phyloP scores from a whole-genome alignment of 148 eudicot genomes.

The Diospyros lotus region DNA sequence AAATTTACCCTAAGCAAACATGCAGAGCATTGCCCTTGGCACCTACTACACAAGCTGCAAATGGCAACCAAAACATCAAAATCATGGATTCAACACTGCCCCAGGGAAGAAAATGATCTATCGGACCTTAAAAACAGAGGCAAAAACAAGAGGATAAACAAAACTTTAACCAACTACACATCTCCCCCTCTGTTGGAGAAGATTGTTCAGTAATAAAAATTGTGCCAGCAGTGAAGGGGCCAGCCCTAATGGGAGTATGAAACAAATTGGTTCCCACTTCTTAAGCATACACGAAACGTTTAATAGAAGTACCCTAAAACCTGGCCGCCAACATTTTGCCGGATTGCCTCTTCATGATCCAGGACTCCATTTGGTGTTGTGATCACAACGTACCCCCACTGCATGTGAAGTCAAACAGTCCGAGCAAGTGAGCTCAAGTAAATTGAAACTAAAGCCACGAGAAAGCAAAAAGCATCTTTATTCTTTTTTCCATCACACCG shows the following conservation, averaged over 20 bases:
- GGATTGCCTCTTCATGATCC: constrained; percentile 91
- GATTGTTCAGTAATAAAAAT: no score
- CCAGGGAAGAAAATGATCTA: no score
- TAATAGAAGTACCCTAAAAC: constrained; percentile 85
- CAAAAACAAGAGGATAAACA: not conserved
- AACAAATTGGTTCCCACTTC: not conserved
- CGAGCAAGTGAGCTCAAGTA: not conserved
- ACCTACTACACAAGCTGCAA: no score
- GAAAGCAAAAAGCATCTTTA: not conserved
- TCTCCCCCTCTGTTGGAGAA: no score
- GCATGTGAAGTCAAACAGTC: constrained; percentile 20
- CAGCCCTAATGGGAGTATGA: no score
- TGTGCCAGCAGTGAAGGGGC: no score
- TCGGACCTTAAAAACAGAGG: not conserved
- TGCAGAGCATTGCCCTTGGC: no score
- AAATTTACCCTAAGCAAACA: no score
- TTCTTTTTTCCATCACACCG: not conserved
- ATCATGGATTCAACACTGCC: no score
- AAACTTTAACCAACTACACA: not conserved
- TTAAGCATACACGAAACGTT: not conserved
- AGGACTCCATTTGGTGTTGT: constrained; percentile 87
- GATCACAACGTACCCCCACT: constrained; percentile 96
- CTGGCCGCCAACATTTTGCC: constrained; percentile 84
- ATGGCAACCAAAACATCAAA: no score
- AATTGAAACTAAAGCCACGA: not conserved